phyloP scores from a whole-genome alignment of 225 moss, liverwort and hornwort genomes.

The Lunularia cruciata region DNA sequence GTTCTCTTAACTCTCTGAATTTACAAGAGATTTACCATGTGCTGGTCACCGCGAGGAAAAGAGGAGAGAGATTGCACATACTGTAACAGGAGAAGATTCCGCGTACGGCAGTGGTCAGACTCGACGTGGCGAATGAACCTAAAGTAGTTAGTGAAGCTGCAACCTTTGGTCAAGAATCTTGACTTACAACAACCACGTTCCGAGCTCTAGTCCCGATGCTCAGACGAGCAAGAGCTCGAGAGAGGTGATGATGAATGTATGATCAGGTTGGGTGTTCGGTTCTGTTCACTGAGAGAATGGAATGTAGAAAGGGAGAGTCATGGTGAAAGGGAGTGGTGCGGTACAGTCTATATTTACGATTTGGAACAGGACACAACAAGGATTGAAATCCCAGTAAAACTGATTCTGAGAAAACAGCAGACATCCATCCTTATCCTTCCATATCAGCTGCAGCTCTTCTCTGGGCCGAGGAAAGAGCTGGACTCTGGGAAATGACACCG shows the following conservation, averaged over 20 bases:
- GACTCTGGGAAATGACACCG: neutral
- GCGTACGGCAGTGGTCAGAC: neutral
- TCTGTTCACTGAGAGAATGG: no score
- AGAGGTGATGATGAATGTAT: no score
- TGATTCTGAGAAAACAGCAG: no score
- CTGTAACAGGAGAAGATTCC: slow-evolving; percentile 4
- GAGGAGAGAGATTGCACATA: neutral
- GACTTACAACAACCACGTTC: slow-evolving; percentile 1
- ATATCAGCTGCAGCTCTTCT: slow-evolving; percentile 3
- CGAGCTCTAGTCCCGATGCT: neutral
- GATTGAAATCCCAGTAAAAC: neutral
- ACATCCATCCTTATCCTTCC: slow-evolving; percentile 6
- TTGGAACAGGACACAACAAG: neutral
- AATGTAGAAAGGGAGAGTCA: no score
- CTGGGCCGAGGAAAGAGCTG: no score
- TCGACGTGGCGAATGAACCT: neutral
- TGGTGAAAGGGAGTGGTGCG: no score
- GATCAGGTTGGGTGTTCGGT: no score
- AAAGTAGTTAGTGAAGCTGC: neutral
- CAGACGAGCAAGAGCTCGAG: no score
- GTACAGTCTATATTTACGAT: no score
- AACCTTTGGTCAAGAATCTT: neutral
- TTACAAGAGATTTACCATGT: no score
- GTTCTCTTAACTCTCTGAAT: no score
- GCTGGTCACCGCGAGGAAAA: no score